Base-by-base conservation (phyloP, 2,329 filamentous ascomycete species). In the Cladophialophora carrionii region DNA sequence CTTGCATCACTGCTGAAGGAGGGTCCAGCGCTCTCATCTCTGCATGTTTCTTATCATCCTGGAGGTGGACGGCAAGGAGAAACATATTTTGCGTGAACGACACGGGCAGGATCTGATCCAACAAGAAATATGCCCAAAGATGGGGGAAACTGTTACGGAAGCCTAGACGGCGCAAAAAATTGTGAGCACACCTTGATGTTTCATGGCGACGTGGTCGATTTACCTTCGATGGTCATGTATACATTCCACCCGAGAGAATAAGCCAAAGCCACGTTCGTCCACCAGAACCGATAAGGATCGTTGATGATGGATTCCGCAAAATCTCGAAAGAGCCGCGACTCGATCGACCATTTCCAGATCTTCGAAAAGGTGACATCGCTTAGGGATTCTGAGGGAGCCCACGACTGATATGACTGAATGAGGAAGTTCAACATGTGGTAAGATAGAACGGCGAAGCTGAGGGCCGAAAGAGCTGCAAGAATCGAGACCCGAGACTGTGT, bases 71-170 rank as follows among this genome's bases (percentile, higher is more conserved):
- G 7, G 84, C 81, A 9, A 88, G 72, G 71, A 85, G 87, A 76
- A 89, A 89, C 32, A 89, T 75, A 69, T 86, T 88, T 74, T 87
- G 83, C 2, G 86, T 84, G 70, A 85, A 88, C 0, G 85, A 86
- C 10, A 89, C 76, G 62, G 82, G 85, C 60, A 87, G 81, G 4
- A 86, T 77, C 60, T 88, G 85, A 17, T 83, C 82, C n/a, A 89
- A 75, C 14, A 82, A 74, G 64, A 88, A 79, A 69, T 87, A 88
- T 1, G 83, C 81, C 74, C 83, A 82, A 1, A 85, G 76, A 58
- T 82, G 76, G 0, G 83, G 80, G 10, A 89, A 83, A 20, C 17
- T 37, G n/a, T 26, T 29, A 29, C 61, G n/a, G 17, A 57, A 34
- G 24, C 56, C 46, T 64, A 20, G 48, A 51, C 14, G 20, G 14